A percentile compares a stretch with the other conserved stretches of the same genome.
phyloP scores from a whole-genome alignment of 306 rosid genomes.

The Prunus kanzakura region DNA sequence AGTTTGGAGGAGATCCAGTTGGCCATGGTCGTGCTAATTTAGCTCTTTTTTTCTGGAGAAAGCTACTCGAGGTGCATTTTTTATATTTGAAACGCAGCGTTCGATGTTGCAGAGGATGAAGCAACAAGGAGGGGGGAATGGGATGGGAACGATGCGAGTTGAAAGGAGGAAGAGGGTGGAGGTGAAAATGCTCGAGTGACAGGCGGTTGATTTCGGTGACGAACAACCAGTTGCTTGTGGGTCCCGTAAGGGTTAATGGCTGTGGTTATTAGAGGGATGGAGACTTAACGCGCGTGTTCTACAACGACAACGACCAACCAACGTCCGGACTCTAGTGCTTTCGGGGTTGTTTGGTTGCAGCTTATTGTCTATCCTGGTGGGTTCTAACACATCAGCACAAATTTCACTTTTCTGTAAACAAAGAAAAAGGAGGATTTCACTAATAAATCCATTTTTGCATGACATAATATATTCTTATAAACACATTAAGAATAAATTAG shows the following conservation, averaged over 20 bases:
- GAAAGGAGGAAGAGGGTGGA: not conserved
- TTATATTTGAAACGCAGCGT: constrained; percentile 14
- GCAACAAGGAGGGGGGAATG: not conserved
- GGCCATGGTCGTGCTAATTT: constrained; percentile 51
- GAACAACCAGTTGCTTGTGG: not conserved
- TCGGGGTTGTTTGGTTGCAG: not conserved
- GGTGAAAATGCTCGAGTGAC: not conserved
- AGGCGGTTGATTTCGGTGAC: not conserved
- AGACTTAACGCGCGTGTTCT: not conserved
- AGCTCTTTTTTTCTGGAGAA: constrained; percentile 9
- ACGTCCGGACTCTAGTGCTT: not conserved
- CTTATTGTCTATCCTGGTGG: too few species aligned
- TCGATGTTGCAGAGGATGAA: not conserved
- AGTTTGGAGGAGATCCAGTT: constrained; percentile 98
- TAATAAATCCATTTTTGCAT: too few species aligned
- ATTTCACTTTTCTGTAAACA: too few species aligned
- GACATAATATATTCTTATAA: too few species aligned
- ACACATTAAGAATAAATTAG: too few species aligned
- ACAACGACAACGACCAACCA: not conserved
- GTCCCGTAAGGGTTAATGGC: not conserved
- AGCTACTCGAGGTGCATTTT: constrained; percentile 14
- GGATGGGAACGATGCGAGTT: not conserved
- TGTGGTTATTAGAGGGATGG: not conserved
- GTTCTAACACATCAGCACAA: too few species aligned
- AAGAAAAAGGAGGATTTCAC: too few species aligned